phyloP scores from a whole-genome alignment of 305 asterid genomes.

The Rubia peregrina region DNA sequence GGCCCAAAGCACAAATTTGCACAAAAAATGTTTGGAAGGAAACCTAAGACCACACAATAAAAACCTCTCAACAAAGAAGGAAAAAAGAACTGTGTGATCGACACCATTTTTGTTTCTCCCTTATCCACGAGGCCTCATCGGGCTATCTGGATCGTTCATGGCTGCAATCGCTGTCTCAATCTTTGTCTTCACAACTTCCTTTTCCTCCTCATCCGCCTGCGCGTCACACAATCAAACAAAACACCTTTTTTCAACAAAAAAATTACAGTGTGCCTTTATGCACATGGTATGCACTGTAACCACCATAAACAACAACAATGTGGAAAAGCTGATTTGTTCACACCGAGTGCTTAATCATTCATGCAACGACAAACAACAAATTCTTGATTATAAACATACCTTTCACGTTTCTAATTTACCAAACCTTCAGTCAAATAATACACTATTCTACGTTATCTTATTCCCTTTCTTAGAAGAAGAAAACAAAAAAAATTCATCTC shows the following conservation, averaged over 20 bases:
- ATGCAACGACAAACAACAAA: not conserved
- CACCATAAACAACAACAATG: not conserved
- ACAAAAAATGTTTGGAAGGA: too few relatives aligned
- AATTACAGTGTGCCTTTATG: not conserved
- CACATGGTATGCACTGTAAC: not conserved
- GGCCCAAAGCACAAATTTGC: too few relatives aligned
- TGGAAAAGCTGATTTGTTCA: not conserved
- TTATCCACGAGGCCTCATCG: slow-evolving; percentile 27
- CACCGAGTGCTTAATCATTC: too few relatives aligned
- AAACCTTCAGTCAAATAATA: not conserved
- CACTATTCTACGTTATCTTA: too few relatives aligned
- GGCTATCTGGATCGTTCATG: slow-evolving; percentile 41
- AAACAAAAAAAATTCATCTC: too few relatives aligned
- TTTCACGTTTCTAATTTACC: not conserved
- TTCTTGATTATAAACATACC: not conserved
- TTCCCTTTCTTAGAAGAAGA: too few relatives aligned
- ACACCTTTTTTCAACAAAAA: too few relatives aligned
- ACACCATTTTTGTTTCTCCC: not conserved
- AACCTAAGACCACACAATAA: slow-evolving; percentile 4
- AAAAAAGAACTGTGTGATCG: not conserved
- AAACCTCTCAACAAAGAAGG: slow-evolving; percentile 4
- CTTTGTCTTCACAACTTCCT: slow-evolving; percentile 35
- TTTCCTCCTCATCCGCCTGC: slow-evolving; percentile 62
- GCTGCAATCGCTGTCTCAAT: slow-evolving; percentile 65
- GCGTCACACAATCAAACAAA: not conserved